Evolutionary conservation across 805 yeast species (phyloP).

Genomic region (Saccharomycopsis amapae): DNA sequence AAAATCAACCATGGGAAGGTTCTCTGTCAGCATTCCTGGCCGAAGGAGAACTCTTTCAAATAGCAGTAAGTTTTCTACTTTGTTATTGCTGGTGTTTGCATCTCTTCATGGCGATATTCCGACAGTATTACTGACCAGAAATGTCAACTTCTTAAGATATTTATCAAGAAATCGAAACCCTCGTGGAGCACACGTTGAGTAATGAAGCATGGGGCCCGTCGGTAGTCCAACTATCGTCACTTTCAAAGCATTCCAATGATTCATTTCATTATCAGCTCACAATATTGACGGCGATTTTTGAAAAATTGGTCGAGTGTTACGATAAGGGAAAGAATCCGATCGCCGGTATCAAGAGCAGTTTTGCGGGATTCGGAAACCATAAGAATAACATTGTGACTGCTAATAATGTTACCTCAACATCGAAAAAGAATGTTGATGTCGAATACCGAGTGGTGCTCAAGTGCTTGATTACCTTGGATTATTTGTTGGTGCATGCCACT

Average conservation of each 20-base stretch:
- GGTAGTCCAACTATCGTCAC: slow-evolving; percentile 1
- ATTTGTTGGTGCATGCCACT: slow-evolving; percentile 6
- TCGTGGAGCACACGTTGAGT: slow-evolving; percentile 12
- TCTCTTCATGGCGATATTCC: no score
- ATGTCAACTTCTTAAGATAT: slow-evolving; percentile 7
- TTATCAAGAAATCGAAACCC: slow-evolving; percentile 24
- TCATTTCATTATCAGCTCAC: slow-evolving; percentile 8
- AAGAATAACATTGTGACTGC: neutral
- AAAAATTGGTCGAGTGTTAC: slow-evolving; percentile 4
- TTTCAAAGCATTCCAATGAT: slow-evolving; percentile 8
- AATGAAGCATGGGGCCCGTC: slow-evolving; percentile 18
- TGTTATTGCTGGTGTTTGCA: neutral
- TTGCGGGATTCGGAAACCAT: slow-evolving; percentile 2
- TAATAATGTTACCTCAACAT: neutral
- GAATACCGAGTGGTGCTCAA: slow-evolving; percentile 10
- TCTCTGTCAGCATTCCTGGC: neutral
- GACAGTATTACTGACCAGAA: neutral
- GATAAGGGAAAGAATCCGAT: slow-evolving; percentile 1
- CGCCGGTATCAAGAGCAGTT: neutral
- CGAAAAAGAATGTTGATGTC: neutral
- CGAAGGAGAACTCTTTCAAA: neutral
- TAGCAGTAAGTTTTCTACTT: no score
- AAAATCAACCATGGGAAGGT: no score
- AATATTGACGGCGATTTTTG: slow-evolving; percentile 8
- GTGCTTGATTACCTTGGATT: slow-evolving; percentile 8